Base-by-base conservation (phyloP, 768 basidiomycete genomes). In the Lactarius hengduanensis region DNA sequence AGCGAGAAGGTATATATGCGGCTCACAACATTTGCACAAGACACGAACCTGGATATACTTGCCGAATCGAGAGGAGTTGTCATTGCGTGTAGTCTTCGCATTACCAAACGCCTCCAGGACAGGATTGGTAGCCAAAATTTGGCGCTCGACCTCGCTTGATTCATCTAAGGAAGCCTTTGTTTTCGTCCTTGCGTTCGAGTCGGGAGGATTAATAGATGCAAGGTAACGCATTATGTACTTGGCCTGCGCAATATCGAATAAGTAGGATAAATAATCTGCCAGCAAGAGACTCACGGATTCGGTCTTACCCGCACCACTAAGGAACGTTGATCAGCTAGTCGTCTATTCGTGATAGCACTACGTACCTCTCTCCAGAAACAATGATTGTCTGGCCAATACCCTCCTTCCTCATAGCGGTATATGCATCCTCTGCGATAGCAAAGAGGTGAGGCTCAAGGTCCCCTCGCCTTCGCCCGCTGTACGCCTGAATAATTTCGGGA, bases 151-250 rank as follows among this genome's bases (percentile, higher is more conserved):
- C 77, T 98, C 97, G 75, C 90, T 95, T 3, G 91, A 91, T 70
- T 90, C 94, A 73, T 91, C 94, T 58, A 91, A 76, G 13, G 90
- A 87, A 59, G 84, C 79, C 72, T 93, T 91, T 10, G 88, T 85
- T 75, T 83, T 91, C 4, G 81, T 74, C 76, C 88, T 86, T 63
- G 82, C 75, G 71, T 79, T 82, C 67, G 83, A 76, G 72, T 86
- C 82, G 36, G 89, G 82, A 69, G 96, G 94, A 70, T 98, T 97
- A 55, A 99, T 94, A 1, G 96, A 98, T 15, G 97, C 97, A 72
- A 99, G 89, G 77, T 98, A 99, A 66, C 97, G 88, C 88, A 99
- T 96, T 77, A 99, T 99, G 80, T 95, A 95, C 81, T 99, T 98
- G 60, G 97, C 92, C 90, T 93, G 72, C 69, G 59, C 63, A 38